These are phyloP conservation scores for Colletotrichum paranaense DNA, from an alignment of 2,329 filamentous ascomycete genomes.

Conservation along the genomic window DNA sequence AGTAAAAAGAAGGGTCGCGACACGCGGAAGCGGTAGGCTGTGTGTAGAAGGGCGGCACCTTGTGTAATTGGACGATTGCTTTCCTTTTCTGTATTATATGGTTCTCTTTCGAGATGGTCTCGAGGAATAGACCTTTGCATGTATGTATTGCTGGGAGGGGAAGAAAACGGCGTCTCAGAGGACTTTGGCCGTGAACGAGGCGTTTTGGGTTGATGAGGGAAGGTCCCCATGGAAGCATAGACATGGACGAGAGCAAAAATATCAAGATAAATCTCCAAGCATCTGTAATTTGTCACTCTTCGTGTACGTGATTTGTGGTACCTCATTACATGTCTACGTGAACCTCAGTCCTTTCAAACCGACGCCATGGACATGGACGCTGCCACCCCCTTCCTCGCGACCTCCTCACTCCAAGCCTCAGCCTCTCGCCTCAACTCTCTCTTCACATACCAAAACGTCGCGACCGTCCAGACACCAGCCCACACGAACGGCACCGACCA, in stretches of 20 bases:
- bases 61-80: not conserved
- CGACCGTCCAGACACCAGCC: slow-evolving; percentile 39
- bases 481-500: slow-evolving; percentile 41
- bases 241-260: slow-evolving; percentile 1
- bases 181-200: not conserved
- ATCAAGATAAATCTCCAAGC: slow-evolving; percentile 16
- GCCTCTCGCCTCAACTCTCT: slow-evolving; percentile 41
- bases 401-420: slow-evolving; percentile 41
- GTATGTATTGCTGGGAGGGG: not conserved
- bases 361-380: not conserved
- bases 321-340: not conserved
- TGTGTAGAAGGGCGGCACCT: not conserved
- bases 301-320: not conserved
- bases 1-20: slow-evolving; percentile 70
- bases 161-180: slow-evolving; percentile 10
- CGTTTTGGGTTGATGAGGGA: not conserved
- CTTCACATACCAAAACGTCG: slow-evolving; percentile 42
- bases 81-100: slow-evolving; percentile 21
- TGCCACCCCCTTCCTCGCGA: not conserved
- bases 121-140: slow-evolving; percentile 21
- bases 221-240: not conserved
- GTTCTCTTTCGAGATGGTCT: slow-evolving; percentile 2
- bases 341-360: not conserved
- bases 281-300: not conserved
- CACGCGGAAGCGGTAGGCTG: slow-evolving; percentile 59